These are phyloP conservation scores for Papiliotrema nemorosa DNA, from an alignment of 1,284 basidiomycete genomes.

Conservation along the genomic window DNA sequence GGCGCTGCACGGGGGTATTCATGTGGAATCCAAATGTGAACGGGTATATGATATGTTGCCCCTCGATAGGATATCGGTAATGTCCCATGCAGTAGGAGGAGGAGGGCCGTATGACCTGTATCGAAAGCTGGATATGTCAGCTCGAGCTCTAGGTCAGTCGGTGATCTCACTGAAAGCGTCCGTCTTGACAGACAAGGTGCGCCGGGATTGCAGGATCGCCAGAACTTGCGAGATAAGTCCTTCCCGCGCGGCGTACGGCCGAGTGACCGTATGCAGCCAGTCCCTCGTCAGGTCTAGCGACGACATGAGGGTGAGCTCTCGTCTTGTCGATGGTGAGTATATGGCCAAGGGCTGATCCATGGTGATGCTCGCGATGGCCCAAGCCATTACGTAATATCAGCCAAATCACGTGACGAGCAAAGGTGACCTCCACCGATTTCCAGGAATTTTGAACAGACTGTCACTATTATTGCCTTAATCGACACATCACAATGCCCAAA, in stretches of 20 bases:
- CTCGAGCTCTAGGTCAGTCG: conserved; percentile 2
- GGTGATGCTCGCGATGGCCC: too few species aligned
- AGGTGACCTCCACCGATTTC: background rate
- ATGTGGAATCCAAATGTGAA: conserved; percentile 80
- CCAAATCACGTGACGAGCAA: background rate
- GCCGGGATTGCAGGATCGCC: conserved; percentile 58
- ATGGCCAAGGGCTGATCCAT: background rate
- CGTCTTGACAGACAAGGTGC: conserved; percentile 77
- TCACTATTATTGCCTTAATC: background rate
- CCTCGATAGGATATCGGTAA: conserved; percentile 78
- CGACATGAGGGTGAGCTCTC: conserved; percentile 20
- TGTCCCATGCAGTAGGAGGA: conserved; percentile 86
- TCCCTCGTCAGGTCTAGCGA: conserved; percentile 52
- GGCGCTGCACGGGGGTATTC: conserved; percentile 79
- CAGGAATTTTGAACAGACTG: background rate
- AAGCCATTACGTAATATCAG: too few species aligned
- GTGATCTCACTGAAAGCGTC: conserved; percentile 80
- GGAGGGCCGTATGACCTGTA: conserved; percentile 84
- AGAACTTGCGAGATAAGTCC: conserved; percentile 65
- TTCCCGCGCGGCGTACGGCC: conserved; percentile 61
- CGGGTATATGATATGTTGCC: conserved; percentile 86
- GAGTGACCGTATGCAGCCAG: conserved; percentile 71
- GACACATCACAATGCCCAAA: conserved; percentile 36
- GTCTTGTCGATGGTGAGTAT: background rate
- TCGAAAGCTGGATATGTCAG: conserved; percentile 66